Percentiles rank a stretch among this genome's conserved stretches.
These are phyloP conservation scores for Coniophora puteana DNA, from an alignment of 1,284 basidiomycete species.

Conservation along the genomic window DNA sequence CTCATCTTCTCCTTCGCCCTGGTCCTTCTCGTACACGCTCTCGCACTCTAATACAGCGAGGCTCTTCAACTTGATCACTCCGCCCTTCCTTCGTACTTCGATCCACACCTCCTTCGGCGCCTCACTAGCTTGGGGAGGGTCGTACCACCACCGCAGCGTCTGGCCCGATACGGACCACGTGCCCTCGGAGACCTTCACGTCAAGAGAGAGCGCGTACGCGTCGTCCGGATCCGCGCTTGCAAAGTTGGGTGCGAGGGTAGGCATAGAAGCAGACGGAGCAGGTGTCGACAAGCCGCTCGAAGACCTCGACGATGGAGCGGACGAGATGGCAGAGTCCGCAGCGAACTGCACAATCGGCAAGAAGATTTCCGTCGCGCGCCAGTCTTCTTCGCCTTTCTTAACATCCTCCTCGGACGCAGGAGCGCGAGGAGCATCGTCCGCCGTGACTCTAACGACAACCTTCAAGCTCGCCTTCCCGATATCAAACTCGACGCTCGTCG, in stretches of 20 bases:
- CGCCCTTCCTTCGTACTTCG: constrained; percentile 59
- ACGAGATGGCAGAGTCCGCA: constrained; percentile 35
- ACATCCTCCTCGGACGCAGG: constrained; percentile 12
- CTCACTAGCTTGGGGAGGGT: constrained; percentile 49
- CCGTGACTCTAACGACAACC: constrained; percentile 56
- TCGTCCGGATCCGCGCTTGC: constrained; percentile 11
- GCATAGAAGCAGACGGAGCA: constrained; percentile 16
- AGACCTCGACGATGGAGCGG: constrained; percentile 12
- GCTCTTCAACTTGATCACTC: constrained; percentile 53
- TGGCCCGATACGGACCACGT: constrained; percentile 66
- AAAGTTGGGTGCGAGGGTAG: constrained; percentile 16
- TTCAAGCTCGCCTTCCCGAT: constrained; percentile 68
- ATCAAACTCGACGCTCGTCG: constrained; percentile 72
- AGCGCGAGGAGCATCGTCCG: constrained; percentile 42
- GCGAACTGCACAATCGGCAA: constrained; percentile 90
- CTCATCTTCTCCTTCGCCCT: background rate
- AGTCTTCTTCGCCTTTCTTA: constrained; percentile 17
- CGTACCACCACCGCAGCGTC: constrained; percentile 84
- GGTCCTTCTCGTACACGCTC: no score
- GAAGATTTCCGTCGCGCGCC: constrained; percentile 75
- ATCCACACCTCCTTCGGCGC: constrained; percentile 57
- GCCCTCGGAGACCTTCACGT: constrained; percentile 63
- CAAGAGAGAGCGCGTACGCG: constrained; percentile 38
- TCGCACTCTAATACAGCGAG: no score
- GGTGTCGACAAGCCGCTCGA: constrained; percentile 24